phyloP scores from a whole-genome alignment of 345 rosid genomes.

The Iberis pinnata region DNA sequence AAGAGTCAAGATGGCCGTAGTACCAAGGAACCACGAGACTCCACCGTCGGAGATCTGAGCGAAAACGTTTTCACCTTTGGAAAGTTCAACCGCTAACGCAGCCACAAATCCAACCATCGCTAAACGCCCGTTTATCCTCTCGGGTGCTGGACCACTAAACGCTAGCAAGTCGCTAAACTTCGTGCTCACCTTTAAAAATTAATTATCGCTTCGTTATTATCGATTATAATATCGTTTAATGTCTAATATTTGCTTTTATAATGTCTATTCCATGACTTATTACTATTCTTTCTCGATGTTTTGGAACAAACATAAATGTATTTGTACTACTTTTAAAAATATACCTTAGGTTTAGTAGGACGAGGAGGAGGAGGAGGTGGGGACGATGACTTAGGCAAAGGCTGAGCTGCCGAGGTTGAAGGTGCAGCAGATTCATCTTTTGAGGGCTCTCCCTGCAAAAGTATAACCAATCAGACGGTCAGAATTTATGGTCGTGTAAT shows the following conservation, averaged over 20 bases:
- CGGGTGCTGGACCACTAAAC: slow-evolving; percentile 82
- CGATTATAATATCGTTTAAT: background rate
- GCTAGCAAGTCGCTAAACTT: slow-evolving; percentile 57
- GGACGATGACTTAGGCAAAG: slow-evolving; percentile 19
- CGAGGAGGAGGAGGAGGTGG: slow-evolving; percentile 20
- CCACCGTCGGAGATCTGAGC: slow-evolving; percentile 61
- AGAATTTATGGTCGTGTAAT: background rate
- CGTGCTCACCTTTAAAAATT: slow-evolving; percentile 38
- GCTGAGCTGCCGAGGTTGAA: slow-evolving; percentile 24
- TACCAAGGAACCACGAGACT: slow-evolving; percentile 48
- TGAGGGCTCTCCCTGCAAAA: slow-evolving; percentile 19
- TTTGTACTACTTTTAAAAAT: background rate
- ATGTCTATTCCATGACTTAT: no score
- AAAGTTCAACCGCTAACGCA: slow-evolving; percentile 55
- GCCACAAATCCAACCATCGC: slow-evolving; percentile 84
- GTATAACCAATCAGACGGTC: background rate
- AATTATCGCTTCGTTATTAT: no score
- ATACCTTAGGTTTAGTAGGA: slow-evolving; percentile 31
- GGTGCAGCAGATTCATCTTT: slow-evolving; percentile 24
- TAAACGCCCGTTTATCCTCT: slow-evolving; percentile 80
- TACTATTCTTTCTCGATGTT: no score
- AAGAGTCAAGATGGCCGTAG: slow-evolving; percentile 44
- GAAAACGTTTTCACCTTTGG: slow-evolving; percentile 58
- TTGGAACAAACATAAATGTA: no score
- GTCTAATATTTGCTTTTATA: no score